Conservation (phyloP, 208 protist genomes). For the Trypanosoma conorhini region DNA sequence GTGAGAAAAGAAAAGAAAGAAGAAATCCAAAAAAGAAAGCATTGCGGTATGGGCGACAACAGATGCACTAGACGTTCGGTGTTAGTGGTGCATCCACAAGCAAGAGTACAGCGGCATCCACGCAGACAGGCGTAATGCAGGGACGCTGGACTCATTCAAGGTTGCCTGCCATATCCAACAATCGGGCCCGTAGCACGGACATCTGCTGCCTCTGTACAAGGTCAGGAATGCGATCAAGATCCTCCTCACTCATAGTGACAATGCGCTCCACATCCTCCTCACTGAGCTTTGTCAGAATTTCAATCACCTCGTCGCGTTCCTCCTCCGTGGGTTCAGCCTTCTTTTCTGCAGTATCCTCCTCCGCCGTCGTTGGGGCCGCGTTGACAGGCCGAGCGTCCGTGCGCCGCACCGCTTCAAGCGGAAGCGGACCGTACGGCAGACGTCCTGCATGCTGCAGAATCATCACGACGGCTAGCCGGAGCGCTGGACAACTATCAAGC, state of each 20-base stretch:
- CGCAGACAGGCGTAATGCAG: background rate
- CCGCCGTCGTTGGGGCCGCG: slow-evolving; percentile 9
- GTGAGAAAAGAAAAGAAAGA: background rate
- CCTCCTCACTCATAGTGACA: slow-evolving; percentile 55
- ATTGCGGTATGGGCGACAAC: background rate
- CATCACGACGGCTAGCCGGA: slow-evolving; percentile 73
- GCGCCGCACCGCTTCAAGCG: slow-evolving; percentile 51
- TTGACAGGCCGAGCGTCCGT: background rate
- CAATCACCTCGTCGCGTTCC: slow-evolving; percentile 70
- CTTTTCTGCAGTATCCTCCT: slow-evolving; percentile 13
- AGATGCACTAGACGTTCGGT: background rate
- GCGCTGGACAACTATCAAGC: slow-evolving; percentile 64
- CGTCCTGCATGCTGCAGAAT: slow-evolving; percentile 83
- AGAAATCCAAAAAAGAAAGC: background rate
- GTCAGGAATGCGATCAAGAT: slow-evolving; percentile 67
- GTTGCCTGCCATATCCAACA: slow-evolving; percentile 66
- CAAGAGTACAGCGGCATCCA: background rate
- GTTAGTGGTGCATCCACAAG: background rate
- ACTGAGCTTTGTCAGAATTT: slow-evolving; percentile 73
- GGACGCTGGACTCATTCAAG: slow-evolving; percentile 26
- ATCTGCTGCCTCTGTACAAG: slow-evolving; percentile 65
- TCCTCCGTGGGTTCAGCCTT: slow-evolving; percentile 31
- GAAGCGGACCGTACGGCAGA: slow-evolving; percentile 46
- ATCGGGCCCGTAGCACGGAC: slow-evolving; percentile 51
- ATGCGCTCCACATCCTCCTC: slow-evolving; percentile 82